Evolutionary conservation across 805 yeast species (phyloP).

Genomic region (Candida coquimbonensis): DNA sequence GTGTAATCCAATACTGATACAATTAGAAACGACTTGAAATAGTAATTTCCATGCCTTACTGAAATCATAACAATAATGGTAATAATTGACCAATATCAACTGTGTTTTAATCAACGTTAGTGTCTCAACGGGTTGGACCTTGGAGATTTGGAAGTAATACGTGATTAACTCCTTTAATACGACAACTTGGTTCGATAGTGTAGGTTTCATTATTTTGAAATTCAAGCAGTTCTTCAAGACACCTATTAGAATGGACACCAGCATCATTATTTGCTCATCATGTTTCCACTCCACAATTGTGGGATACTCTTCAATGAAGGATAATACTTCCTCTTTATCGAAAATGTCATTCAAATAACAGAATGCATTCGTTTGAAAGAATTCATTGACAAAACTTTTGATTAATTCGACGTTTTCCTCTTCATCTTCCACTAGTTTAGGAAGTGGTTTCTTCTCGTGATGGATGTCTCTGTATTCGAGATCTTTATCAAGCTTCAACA

Average conservation of each 20-base stretch:
- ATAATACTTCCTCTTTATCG: slow-evolving; percentile 7
- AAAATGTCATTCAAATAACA: slow-evolving; percentile 14
- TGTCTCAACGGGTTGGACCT: slow-evolving; percentile 13
- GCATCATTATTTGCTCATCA: slow-evolving; percentile 17
- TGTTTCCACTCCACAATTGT: slow-evolving; percentile 7
- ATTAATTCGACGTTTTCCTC: slow-evolving; percentile 9
- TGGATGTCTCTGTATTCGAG: not conserved
- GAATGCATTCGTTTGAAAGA: slow-evolving; percentile 10
- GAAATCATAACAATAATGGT: slow-evolving; percentile 12
- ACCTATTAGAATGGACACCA: slow-evolving; percentile 16
- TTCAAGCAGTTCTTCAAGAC: slow-evolving; percentile 11
- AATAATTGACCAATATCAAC: slow-evolving; percentile 13
- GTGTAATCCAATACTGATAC: slow-evolving; percentile 17
- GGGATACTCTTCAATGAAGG: slow-evolving; percentile 9
- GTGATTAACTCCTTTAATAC: slow-evolving; percentile 3
- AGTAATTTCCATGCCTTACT: slow-evolving; percentile 19
- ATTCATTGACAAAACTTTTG: slow-evolving; percentile 6
- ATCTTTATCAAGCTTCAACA: not conserved
- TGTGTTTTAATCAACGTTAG: slow-evolving; percentile 15
- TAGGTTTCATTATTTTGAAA: not conserved
- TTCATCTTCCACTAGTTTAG: slow-evolving; percentile 5
- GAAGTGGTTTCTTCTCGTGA: slow-evolving; percentile 7
- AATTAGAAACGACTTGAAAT: slow-evolving; percentile 17
- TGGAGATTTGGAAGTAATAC: slow-evolving; percentile 15
- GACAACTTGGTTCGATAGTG: not conserved